Evolutionary conservation across 1,284 basidiomycete genomes (phyloP).

Genomic region (Coniferiporia weirii): DNA sequence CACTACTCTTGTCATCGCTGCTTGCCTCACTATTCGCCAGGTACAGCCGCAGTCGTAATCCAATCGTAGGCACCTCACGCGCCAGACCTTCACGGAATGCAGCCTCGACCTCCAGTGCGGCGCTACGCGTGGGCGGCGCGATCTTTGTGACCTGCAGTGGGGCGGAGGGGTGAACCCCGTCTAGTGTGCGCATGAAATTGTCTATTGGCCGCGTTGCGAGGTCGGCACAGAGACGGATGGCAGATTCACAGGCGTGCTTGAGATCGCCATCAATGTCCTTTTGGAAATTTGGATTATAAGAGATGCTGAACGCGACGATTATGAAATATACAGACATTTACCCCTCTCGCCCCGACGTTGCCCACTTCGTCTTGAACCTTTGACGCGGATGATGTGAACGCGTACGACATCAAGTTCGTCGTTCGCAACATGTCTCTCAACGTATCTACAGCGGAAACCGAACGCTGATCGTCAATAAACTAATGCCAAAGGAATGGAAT

Average conservation of each 20-base stretch:
- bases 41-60: constrained; percentile 61
- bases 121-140: constrained; percentile 33
- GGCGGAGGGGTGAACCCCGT: constrained; percentile 15
- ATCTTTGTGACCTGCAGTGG: constrained; percentile 22
- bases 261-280: constrained; percentile 83
- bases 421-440: constrained; percentile 71
- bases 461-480: constrained; percentile 2
- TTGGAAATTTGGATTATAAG: background rate
- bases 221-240: constrained; percentile 63
- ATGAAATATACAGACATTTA: constrained; percentile 26
- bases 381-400: constrained; percentile 61
- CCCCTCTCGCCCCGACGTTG: constrained; percentile 59
- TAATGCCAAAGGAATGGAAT: constrained; percentile 6
- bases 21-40: constrained; percentile 49
- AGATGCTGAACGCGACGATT: background rate
- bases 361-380: constrained; percentile 52
- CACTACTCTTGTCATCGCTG: background rate
- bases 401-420: constrained; percentile 63
- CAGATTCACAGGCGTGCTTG: constrained; percentile 74
- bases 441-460: constrained; percentile 45
- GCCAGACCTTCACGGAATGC: constrained; percentile 49
- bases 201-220: constrained; percentile 46
- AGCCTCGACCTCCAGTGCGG: constrained; percentile 45
- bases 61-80: constrained; percentile 50
- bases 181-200: constrained; percentile 53